Evolutionary conservation across 306 rosid species (phyloP).

Genomic region (Gillenia trifoliata): DNA sequence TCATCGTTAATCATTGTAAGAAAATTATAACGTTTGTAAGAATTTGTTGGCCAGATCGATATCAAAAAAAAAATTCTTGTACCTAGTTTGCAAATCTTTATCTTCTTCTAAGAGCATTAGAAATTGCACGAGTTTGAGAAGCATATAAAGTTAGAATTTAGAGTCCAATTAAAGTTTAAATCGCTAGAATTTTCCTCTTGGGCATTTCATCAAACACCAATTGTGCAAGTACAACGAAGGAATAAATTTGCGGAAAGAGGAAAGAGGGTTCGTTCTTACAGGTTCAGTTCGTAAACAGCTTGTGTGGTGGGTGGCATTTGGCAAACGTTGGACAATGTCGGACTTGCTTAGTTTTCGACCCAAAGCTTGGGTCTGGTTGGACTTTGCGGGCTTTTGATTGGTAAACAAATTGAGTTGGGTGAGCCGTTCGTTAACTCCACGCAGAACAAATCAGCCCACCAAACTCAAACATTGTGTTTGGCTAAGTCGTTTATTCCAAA

Average conservation of each 20-base stretch:
- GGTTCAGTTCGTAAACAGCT: too few relatives aligned
- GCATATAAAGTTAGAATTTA: too few relatives aligned
- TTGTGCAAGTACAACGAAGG: too few relatives aligned
- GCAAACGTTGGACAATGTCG: not conserved
- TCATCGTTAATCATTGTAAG: conserved; percentile 34
- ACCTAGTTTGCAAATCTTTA: conserved; percentile 21
- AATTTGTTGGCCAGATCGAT: not conserved
- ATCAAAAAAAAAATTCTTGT: conserved; percentile 15
- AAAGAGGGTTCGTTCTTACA: not conserved
- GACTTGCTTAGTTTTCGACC: not conserved
- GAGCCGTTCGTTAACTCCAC: too few relatives aligned
- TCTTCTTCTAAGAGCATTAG: conserved; percentile 5
- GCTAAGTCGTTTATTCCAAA: not conserved
- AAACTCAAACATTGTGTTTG: not conserved
- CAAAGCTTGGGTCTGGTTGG: not conserved
- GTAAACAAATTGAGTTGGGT: not conserved
- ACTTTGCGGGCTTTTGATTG: too few relatives aligned
- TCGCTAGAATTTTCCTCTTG: too few relatives aligned
- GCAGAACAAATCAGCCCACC: not conserved
- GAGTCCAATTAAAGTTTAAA: too few relatives aligned
- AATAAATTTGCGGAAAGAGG: not conserved
- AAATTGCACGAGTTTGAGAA: too few relatives aligned
- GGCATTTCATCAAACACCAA: too few relatives aligned
- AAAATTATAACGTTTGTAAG: not conserved
- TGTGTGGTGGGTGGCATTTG: not conserved